Conservation (phyloP, 306 rosid species). For the Gleditsia sinensis region DNA sequence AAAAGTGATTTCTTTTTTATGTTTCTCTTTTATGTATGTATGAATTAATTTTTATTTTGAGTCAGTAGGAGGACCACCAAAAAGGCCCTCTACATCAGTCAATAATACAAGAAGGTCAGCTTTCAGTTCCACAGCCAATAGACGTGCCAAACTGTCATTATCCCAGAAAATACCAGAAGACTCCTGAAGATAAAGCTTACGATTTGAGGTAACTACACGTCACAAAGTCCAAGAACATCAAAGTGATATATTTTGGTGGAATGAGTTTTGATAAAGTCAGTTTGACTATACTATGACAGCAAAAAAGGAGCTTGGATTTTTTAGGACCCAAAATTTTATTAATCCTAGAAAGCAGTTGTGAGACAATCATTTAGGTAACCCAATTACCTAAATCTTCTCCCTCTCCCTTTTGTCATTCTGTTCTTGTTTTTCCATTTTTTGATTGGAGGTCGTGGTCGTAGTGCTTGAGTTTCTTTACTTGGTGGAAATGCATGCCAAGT, state of each 20-base stretch:
- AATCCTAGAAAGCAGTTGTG: neutral
- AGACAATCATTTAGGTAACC: no score
- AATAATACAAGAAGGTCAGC: slow-evolving; percentile 91
- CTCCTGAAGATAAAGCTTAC: slow-evolving; percentile 64
- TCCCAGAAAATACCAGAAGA: slow-evolving; percentile 98
- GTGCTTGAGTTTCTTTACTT: no score
- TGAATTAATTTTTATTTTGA: slow-evolving; percentile 85
- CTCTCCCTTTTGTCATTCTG: no score
- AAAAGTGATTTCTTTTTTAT: slow-evolving; percentile 79
- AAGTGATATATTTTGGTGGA: neutral
- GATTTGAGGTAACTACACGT: slow-evolving; percentile 31
- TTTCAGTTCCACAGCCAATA: slow-evolving; percentile 83
- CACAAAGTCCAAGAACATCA: slow-evolving; percentile 1
- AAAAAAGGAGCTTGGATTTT: slow-evolving; percentile 1
- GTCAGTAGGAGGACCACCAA: slow-evolving; percentile 88
- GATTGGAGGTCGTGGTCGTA: no score
- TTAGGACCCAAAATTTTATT: neutral
- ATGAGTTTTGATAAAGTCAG: neutral
- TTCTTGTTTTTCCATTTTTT: no score
- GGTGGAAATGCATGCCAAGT: no score
- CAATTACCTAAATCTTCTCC: no score
- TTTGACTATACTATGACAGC: neutral
- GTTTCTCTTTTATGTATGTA: slow-evolving; percentile 80
- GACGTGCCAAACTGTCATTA: slow-evolving; percentile 93
- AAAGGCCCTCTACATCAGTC: slow-evolving; percentile 98